phyloP scores from a whole-genome alignment of 192 early-diverging fungal genomes.

The Polychytrium aggregatum region DNA sequence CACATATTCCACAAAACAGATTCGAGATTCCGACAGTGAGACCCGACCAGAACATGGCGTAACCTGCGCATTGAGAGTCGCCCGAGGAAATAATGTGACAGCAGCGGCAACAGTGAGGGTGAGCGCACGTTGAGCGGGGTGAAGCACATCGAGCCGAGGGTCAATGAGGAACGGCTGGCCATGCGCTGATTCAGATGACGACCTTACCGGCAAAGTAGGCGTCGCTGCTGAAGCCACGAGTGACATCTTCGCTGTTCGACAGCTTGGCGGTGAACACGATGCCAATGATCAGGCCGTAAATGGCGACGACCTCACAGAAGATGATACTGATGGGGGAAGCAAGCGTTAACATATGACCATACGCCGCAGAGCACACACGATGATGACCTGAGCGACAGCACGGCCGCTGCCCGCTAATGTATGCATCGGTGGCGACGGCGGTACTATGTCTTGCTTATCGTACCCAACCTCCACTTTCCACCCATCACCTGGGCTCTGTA shows the following conservation, averaged over 20 bases:
- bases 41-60: conserved; percentile 91
- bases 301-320: conserved; percentile 98
- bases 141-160: conserved; percentile 2
- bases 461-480: too few relatives aligned
- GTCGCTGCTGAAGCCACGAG: conserved; percentile 24
- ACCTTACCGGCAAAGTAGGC: conserved; percentile 67
- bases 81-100: neutral
- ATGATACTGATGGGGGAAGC: conserved; percentile 57
- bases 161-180: neutral
- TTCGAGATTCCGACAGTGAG: conserved; percentile 90
- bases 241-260: too few relatives aligned
- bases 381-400: neutral
- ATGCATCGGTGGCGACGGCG: neutral
- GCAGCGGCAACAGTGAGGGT: neutral
- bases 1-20: conserved; percentile 83
- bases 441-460: too few relatives aligned
- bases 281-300: conserved; percentile 97
- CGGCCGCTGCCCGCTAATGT: neutral
- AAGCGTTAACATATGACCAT: conserved; percentile 1
- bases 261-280: conserved; percentile 91
- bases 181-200: neutral
- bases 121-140: neutral
- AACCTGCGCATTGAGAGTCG: conserved; percentile 36
- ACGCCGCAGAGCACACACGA: neutral
- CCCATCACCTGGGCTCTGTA: too few relatives aligned